phyloP scores from a whole-genome alignment of 441 rosid species.

The Capsella rubella region DNA sequence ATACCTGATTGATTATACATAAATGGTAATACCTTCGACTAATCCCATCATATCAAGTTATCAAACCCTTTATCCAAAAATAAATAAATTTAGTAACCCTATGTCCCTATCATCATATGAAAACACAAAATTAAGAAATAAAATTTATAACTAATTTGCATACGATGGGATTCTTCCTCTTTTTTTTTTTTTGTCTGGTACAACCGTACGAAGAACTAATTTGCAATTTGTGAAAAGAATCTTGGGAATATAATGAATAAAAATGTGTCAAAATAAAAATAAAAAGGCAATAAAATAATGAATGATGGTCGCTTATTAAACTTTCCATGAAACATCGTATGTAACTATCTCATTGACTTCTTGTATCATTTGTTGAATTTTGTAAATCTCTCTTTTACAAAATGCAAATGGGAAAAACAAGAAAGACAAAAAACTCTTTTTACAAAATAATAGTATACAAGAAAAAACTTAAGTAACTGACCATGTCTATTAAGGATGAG shows the following conservation, averaged over 20 bases:
- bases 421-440: not conserved
- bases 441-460: not conserved
- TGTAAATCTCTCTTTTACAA: not conserved
- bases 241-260: not conserved
- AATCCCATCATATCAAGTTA: not conserved
- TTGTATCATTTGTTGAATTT: conserved; percentile 17
- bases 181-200: not conserved
- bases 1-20: too few relatives aligned
- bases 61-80: too few relatives aligned
- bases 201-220: conserved; percentile 23
- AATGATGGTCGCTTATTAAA: conserved; percentile 33
- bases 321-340: conserved; percentile 40
- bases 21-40: not conserved
- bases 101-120: too few relatives aligned
- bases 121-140: too few relatives aligned
- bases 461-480: not conserved
- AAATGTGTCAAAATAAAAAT: conserved; percentile 11
- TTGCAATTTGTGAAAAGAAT: conserved; percentile 11
- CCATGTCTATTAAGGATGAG: not conserved
- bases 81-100: too few relatives aligned
- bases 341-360: conserved; percentile 44
- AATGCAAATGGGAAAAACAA: not conserved
- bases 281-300: not conserved
- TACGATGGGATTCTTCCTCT: too few relatives aligned
- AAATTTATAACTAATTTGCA: too few relatives aligned